Percentiles rank a stretch among this genome's conserved stretches.
Conservation (phyloP, 257 asterid genomes). For the Forsythia suspensa region DNA sequence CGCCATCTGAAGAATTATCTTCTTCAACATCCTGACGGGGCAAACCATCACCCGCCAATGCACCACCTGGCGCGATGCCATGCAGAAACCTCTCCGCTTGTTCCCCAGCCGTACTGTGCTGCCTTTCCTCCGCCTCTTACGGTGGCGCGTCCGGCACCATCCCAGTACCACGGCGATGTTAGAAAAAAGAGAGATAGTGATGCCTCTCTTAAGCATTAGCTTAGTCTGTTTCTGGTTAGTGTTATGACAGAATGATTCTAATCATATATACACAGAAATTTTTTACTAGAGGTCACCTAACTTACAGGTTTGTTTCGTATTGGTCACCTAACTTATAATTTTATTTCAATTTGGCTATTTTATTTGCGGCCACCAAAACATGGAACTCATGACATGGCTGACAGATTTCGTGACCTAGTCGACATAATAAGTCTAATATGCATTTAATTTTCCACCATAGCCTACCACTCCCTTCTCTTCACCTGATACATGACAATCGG, state of each 20-base stretch:
- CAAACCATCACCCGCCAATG: constrained; percentile 48
- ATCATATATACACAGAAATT: not conserved
- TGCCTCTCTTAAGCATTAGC: constrained; percentile 43
- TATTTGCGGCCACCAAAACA: not conserved
- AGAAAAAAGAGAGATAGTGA: constrained; percentile 36
- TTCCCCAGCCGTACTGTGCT: constrained; percentile 51
- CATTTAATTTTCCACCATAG: no score
- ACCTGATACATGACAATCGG: no score
- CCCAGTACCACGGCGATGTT: constrained; percentile 48
- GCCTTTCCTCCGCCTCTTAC: constrained; percentile 45
- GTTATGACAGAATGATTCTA: not conserved
- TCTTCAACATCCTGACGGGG: constrained; percentile 50
- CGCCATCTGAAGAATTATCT: constrained; percentile 46
- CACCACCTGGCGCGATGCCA: constrained; percentile 53
- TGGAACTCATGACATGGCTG: not conserved
- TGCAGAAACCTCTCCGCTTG: constrained; percentile 55
- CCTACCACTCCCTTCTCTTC: no score
- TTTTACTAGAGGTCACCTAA: not conserved
- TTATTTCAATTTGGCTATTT: no score
- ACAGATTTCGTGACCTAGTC: not conserved
- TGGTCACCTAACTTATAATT: not conserved
- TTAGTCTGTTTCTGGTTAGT: not conserved
- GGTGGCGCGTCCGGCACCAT: constrained; percentile 43
- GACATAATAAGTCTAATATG: not conserved
- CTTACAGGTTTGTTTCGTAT: not conserved